phyloP scores from a whole-genome alignment of 192 early-diverging fungal genomes.

The Gaertneriomyces sp. region DNA sequence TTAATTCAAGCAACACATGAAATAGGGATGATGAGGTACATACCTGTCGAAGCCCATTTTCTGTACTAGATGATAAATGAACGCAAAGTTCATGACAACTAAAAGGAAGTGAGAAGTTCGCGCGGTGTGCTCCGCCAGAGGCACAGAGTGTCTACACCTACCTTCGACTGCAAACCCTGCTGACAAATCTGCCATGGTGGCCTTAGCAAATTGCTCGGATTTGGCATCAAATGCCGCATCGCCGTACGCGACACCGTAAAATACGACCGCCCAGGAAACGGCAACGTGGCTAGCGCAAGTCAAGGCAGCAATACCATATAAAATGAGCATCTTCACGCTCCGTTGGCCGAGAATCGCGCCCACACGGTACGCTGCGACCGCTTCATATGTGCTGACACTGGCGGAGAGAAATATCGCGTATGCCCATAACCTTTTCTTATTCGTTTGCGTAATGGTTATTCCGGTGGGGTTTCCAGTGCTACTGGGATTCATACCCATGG shows the following conservation, averaged over 20 bases:
- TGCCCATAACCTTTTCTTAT: not conserved
- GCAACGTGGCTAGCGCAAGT: not conserved
- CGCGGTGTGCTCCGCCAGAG: too few relatives aligned
- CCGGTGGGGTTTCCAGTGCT: too few relatives aligned
- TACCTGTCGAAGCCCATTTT: conserved; percentile 7
- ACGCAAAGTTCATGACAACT: conserved; percentile 7
- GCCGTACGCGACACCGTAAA: not conserved
- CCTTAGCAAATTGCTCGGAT: not conserved
- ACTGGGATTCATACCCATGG: not conserved
- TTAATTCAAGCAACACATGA: too few relatives aligned
- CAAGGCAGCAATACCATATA: not conserved
- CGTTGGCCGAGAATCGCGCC: not conserved
- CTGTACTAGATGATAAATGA: conserved; percentile 4
- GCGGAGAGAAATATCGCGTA: not conserved
- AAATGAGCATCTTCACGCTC: not conserved
- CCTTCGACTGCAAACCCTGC: conserved; percentile 4
- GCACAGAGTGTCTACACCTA: too few relatives aligned
- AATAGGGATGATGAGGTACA: not conserved
- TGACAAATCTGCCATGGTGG: conserved; percentile 5
- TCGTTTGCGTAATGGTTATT: too few relatives aligned
- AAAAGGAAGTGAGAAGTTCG: too few relatives aligned
- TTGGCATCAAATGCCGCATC: not conserved
- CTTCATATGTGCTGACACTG: conserved; percentile 4
- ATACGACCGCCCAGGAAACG: not conserved
- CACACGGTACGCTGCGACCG: not conserved